Percentiles rank a stretch among this genome's conserved stretches.
Evolutionary conservation across 75 land plant genomes (phyloP).

Genomic region (Selaginella moellendorffii): DNA sequence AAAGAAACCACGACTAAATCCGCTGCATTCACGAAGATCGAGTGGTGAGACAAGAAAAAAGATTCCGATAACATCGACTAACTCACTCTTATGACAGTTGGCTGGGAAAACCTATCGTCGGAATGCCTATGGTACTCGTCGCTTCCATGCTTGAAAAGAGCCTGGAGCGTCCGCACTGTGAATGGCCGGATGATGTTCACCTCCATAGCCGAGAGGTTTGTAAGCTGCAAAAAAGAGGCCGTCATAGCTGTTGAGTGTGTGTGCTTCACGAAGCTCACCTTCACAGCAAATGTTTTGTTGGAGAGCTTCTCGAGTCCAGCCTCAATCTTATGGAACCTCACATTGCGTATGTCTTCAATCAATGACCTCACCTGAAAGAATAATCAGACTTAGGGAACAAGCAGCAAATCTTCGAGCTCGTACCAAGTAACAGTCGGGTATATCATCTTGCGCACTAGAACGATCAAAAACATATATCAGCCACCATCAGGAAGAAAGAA

Average conservation of each 20-base stretch:
- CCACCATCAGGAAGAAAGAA: not conserved
- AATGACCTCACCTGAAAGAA: slow-evolving; percentile 50
- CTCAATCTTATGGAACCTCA: slow-evolving; percentile 90
- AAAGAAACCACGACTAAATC: too few relatives aligned
- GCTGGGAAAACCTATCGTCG: too few relatives aligned
- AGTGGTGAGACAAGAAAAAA: too few relatives aligned
- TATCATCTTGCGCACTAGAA: not conserved
- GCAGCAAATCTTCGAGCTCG: too few relatives aligned
- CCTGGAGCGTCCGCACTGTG: slow-evolving; percentile 57
- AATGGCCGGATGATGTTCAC: slow-evolving; percentile 89
- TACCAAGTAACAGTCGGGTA: not conserved
- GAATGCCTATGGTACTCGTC: slow-evolving; percentile 51
- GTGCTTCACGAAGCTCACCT: slow-evolving; percentile 43
- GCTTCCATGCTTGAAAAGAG: slow-evolving; percentile 78
- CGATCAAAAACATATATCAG: not conserved
- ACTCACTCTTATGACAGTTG: too few relatives aligned
- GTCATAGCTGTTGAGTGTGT: not conserved
- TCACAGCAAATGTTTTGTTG: slow-evolving; percentile 74
- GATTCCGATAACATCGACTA: too few relatives aligned
- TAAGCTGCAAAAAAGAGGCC: slow-evolving; percentile 36
- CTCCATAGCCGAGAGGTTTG: slow-evolving; percentile 94
- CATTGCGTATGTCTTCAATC: slow-evolving; percentile 89
- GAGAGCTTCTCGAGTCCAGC: slow-evolving; percentile 57
- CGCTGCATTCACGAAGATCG: too few relatives aligned
- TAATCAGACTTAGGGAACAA: not conserved